Evolutionary conservation across 164 flowering plant genomes (phyloP).

Genomic region (Pachysandra terminalis): DNA sequence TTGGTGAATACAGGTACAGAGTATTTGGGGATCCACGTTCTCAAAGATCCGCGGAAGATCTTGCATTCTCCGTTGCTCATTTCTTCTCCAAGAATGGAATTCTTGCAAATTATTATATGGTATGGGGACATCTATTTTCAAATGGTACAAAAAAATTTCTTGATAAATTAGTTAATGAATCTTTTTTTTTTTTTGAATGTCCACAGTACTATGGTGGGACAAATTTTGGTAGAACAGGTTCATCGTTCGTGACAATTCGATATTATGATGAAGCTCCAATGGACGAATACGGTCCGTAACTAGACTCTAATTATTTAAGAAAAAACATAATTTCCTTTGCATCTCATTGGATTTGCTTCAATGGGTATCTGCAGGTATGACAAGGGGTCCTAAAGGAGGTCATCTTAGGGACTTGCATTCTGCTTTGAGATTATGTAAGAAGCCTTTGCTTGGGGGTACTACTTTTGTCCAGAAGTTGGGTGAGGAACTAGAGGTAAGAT

Average conservation of each 20-base stretch:
- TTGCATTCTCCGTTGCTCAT: slow-evolving; percentile 74
- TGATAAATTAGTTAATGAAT: too few relatives aligned
- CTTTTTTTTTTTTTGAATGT: neutral
- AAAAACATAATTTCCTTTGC: neutral
- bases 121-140: slow-evolving; percentile 4
- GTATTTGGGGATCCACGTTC: slow-evolving; percentile 90
- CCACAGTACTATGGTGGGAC: slow-evolving; percentile 81
- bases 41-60: slow-evolving; percentile 85
- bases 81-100: slow-evolving; percentile 83
- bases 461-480: slow-evolving; percentile 24
- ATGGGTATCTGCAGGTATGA: slow-evolving; percentile 40
- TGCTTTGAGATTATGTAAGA: slow-evolving; percentile 66
- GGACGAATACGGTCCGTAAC: slow-evolving; percentile 61
- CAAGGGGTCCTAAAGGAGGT: slow-evolving; percentile 75
- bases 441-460: slow-evolving; percentile 63
- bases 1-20: slow-evolving; percentile 51
- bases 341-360: neutral
- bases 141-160: too few relatives aligned
- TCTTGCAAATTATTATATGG: slow-evolving; percentile 86
- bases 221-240: slow-evolving; percentile 60
- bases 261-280: slow-evolving; percentile 90
- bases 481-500: slow-evolving; percentile 44
- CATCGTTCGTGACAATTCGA: slow-evolving; percentile 62
- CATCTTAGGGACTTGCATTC: slow-evolving; percentile 84
- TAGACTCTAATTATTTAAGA: neutral